Evolutionary conservation across 2,329 filamentous ascomycete species (phyloP).

Genomic region (Acrodontium crateriforme): DNA sequence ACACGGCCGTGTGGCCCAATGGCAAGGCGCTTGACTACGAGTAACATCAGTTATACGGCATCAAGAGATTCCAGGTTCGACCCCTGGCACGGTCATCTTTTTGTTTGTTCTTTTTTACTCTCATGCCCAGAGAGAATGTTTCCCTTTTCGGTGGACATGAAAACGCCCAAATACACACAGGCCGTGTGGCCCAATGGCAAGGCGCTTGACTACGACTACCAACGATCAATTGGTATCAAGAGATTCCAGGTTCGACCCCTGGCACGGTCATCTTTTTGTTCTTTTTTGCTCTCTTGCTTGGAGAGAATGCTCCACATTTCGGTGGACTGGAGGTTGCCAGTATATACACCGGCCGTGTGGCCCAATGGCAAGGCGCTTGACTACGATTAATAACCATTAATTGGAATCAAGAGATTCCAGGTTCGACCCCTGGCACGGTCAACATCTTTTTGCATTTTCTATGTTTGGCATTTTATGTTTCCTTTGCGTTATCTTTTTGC

Average conservation of each 20-base stretch:
- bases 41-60: conserved; percentile 4
- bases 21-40: conserved; percentile 46
- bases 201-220: conserved; percentile 40
- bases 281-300: conserved; percentile 1
- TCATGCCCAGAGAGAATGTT: too few relatives aligned
- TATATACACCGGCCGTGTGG: conserved; percentile 29
- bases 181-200: conserved; percentile 41
- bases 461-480: too few relatives aligned
- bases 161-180: too few relatives aligned
- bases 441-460: conserved; percentile 2
- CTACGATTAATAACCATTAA: conserved; percentile 34
- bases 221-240: conserved; percentile 5
- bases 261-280: conserved; percentile 4
- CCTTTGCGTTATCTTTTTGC: too few relatives aligned
- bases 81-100: conserved; percentile 7
- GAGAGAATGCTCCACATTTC: too few relatives aligned
- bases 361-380: conserved; percentile 47
- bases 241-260: conserved; percentile 10
- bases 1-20: conserved; percentile 37
- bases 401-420: conserved; percentile 9
- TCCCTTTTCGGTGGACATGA: too few relatives aligned
- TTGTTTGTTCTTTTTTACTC: conserved; percentile 1
- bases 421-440: conserved; percentile 9
- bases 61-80: conserved; percentile 11
- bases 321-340: too few relatives aligned